Base-by-base conservation (phyloP, 352 stramenopile species). In the Discostella stelligera region DNA sequence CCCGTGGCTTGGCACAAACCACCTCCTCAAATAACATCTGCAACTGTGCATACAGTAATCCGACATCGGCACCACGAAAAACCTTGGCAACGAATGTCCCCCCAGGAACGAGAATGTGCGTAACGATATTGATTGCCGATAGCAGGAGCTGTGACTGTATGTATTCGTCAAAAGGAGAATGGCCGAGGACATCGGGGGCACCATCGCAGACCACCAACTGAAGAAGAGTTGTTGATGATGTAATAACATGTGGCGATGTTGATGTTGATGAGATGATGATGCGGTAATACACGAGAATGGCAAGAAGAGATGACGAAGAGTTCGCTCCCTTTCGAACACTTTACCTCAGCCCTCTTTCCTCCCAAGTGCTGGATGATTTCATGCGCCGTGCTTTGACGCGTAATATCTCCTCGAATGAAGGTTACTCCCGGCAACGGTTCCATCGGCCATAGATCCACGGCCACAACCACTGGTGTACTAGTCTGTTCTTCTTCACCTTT, bases 51-150 rank as follows among this genome's bases (percentile, higher is more conserved):
- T 97, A 97, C 8, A 99, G 82, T 30, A 99, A 90, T 16, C 96
- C 94, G 50, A 98, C 96, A 89, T 99, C 96, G 53, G 96, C 88
- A 48, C 96, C 98, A 16, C 97, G 90, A 80, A 99, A 99, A 71
- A 99, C 98, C 89, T 99, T 99, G 59, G 97, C 97, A 16, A 99
- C 96, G 82, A 99, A 99, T 16, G 92, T 94, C n/a, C 97, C 97
- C 14, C 94, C 94, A 13, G 90, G 81, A 20, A 89, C 83, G 16
- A 99, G 85, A 44, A 99, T 95, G 78, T 98, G 95, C 0, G 95
- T 98, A 9, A 96, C 98, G 66, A 99, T 99, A 82, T 98, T 98
- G 20, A 99, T 90, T n/a, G 97, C 97, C 0, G 96, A 95, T 0
- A 98, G 87, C 13, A 99, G 82, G 20, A 99, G 90, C 80, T 99